Evolutionary conservation across 768 basidiomycete species (phyloP), one percentile per base, ranked within the genome.

Genomic region (Mycena filopes): DNA sequence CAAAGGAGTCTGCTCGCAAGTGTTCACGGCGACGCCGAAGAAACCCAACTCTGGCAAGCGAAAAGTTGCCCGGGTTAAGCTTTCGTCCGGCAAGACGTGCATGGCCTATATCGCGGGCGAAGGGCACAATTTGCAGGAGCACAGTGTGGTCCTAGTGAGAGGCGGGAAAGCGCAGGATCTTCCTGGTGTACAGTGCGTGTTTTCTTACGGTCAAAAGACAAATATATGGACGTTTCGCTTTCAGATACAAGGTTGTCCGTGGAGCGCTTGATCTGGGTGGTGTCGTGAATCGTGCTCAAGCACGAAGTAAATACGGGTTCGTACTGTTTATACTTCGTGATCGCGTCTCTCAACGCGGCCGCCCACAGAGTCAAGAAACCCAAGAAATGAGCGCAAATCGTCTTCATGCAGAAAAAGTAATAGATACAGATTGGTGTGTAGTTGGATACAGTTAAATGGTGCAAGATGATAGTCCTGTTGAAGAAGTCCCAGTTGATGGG

Each of bases 11-110:
- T 94, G 94, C 76, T 87, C 91, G 42, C 88, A 89, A 68, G 83
- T 95, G 42, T 87, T 89, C 70, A 93, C 89, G 55, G 87, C 86
- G 69, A 93, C 89, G 71, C 98, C 98, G 25, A 98, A 95, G 83
- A 99, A 99, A 75, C 98, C 98, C 67, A 99, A 99, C 79, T 99
- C 97, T 13, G 96, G 96, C 40, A 95, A 98, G 74, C 94, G 98
- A 65, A 99, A 98, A 81, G 94, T 99, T 60, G 96, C 96, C 46
- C 86, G 94, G 72, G 90, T 99, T 70, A 97, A 97, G 81, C 83
- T 99, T 60, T 86, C 90, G 23, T 95, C 90, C 15, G 98, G 98
- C 53, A 90, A 92, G 76, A 90, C 89, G 45, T 84, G 96, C 67
- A 92, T 92, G 83, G 96, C 95, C 18, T 99, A 98, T 77, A 95